These are phyloP conservation scores for Gastrolobium villosum DNA, from an alignment of 306 rosid species.

Conservation along the genomic window DNA sequence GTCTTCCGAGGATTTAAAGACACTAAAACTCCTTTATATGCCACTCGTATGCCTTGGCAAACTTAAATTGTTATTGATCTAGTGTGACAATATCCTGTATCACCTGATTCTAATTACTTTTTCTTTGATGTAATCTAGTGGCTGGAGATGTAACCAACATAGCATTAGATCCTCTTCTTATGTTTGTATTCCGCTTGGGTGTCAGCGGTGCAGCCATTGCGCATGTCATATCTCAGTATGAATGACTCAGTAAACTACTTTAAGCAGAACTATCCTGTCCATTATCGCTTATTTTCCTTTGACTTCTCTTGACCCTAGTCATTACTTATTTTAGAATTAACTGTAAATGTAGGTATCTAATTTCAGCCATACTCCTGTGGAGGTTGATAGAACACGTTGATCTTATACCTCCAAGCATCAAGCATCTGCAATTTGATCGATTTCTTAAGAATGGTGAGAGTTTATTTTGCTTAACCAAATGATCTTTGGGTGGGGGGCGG, in stretches of 20 bases:
- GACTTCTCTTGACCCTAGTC: conserved; percentile 14
- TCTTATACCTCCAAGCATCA: conserved; percentile 79
- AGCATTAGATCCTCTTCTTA: conserved; percentile 83
- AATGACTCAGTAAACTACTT: conserved; percentile 22
- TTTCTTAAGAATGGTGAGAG: conserved; percentile 77
- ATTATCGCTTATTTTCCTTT: conserved; percentile 24
- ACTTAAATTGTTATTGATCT: conserved; percentile 21
- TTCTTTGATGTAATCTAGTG: conserved; percentile 61
- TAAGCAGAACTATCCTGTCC: conserved; percentile 23
- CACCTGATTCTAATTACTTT: conserved; percentile 41
- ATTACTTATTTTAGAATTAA: conserved; percentile 26
- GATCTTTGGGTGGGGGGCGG: not conserved
- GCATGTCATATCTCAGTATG: conserved; percentile 94
- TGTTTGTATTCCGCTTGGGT: conserved; percentile 72
- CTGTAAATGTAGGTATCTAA: conserved; percentile 67
- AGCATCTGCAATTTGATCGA: conserved; percentile 74
- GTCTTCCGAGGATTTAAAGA: conserved; percentile 95
- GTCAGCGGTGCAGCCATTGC: conserved; percentile 96
- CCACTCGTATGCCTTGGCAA: conserved; percentile 68
- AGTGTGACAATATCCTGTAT: conserved; percentile 31
- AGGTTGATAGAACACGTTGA: conserved; percentile 71
- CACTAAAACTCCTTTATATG: conserved; percentile 91
- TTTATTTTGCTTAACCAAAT: conserved; percentile 29
- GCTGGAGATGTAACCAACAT: conserved; percentile 90
- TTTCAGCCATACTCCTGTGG: conserved; percentile 78